These are phyloP conservation scores for Hydrangea macrophylla DNA, from an alignment of 148 eudicot genomes.

Conservation along the genomic window DNA sequence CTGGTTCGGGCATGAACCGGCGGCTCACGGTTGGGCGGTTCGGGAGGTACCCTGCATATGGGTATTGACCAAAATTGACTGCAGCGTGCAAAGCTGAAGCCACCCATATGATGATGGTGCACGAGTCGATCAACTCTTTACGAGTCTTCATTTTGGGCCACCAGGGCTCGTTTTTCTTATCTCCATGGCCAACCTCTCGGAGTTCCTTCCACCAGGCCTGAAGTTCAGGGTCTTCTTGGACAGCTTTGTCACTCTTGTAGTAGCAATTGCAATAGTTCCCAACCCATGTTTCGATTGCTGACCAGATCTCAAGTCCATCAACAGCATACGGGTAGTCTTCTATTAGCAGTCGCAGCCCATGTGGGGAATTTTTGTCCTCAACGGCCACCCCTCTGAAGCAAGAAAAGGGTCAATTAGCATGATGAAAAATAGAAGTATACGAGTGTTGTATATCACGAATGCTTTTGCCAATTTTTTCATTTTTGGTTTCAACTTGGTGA, in stretches of 20 bases:
- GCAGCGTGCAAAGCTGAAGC: constrained; percentile 39
- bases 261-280: constrained; percentile 18
- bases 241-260: constrained; percentile 20
- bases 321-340: constrained; percentile 32
- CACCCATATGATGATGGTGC: constrained; percentile 34
- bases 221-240: constrained; percentile 19
- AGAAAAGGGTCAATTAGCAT: not conserved
- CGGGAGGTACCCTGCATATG: constrained; percentile 29
- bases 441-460: too few species aligned
- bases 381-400: constrained; percentile 29
- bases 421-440: too few species aligned
- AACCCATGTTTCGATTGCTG: constrained; percentile 28
- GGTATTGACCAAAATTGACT: constrained; percentile 36
- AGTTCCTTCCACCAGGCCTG: constrained; percentile 28
- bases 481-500: too few species aligned
- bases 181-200: constrained; percentile 23
- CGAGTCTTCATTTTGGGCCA: constrained; percentile 35
- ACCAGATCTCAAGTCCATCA: constrained; percentile 30
- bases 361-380: constrained; percentile 6
- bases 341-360: constrained; percentile 19
- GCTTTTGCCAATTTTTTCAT: too few species aligned
- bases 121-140: constrained; percentile 16
- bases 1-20: constrained; percentile 32
- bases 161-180: constrained; percentile 28
- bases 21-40: constrained; percentile 33